A percentile compares a stretch with the other conserved stretches of the same genome.
These are phyloP conservation scores for Halenospora varia DNA, from an alignment of 495 filamentous ascomycete genomes.

Conservation along the genomic window DNA sequence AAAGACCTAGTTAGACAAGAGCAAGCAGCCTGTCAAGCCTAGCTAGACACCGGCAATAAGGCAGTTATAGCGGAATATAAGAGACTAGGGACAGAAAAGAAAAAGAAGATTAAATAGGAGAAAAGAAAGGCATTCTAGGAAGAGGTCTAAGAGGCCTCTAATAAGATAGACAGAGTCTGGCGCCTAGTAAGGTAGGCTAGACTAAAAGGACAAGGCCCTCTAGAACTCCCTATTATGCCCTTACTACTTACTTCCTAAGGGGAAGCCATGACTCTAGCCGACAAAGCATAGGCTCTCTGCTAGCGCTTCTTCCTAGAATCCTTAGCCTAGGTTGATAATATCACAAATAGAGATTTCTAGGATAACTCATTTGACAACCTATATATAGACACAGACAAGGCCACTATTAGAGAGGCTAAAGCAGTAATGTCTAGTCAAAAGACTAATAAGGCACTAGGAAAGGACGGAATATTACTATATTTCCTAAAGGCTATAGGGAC, in stretches of 20 bases:
- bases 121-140: neutral
- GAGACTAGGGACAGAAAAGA: no score
- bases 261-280: neutral
- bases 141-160: neutral
- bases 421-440: neutral
- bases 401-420: neutral
- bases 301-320: neutral
- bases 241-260: neutral
- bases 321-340: neutral
- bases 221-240: neutral
- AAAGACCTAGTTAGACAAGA: no score
- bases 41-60: no score
- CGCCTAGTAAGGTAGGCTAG: neutral
- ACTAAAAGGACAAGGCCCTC: neutral
- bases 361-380: neutral
- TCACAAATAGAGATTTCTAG: neutral
- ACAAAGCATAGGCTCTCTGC: neutral
- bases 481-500: neutral
- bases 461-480: constrained; percentile 16
- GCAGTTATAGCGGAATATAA: no score
- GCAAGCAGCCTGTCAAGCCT: no score
- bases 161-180: neutral
- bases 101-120: neutral
- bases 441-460: neutral
- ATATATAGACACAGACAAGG: neutral